Evolutionary conservation across 345 rosid genomes (phyloP), one percentile per base, ranked within the genome.

Genomic region (Eucalyptus lansdowneana): DNA sequence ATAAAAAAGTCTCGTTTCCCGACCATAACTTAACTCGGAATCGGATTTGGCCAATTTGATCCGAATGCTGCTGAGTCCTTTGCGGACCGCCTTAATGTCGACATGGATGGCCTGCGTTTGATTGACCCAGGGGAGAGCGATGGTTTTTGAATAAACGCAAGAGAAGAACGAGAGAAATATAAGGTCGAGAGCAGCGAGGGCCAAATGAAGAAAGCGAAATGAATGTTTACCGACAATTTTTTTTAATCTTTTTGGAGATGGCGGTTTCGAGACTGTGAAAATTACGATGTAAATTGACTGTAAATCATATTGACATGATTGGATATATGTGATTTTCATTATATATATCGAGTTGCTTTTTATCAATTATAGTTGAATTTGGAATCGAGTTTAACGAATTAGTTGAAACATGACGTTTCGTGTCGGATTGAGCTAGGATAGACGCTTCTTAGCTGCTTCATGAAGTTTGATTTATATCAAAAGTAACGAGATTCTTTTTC

Each of bases 271-370:
- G 17, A 13, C 5, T 3, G 9, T 14, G 34, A 13, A 4, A 14
- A 13, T 0, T 62, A 65, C 3, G 0, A 29, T 14, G 40, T 4
- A 7, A n/a, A 4, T 29, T 4, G 5, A 2, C 2, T 3, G 0
- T 7, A 7, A 7, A 7, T 65, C 2, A 4, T 65, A n/a, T n/a
- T 1, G 0, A 4, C 6, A n/a, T 7, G 17, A 8, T 7, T n/a
- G 0, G 37, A 3, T 65, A 8, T 8, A 0, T 14, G 2, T 14
- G 72, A 14, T 65, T 65, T 65, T 65, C 17, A 65, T 29, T 14
- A 14, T 7, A 65, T 8, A 7, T 14, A 6, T 29, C 6, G 37
- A 65, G 3, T 6, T 3, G 1, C 2, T 62, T 29, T 14, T 62
- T n/a, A 12, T 62, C 5, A 4, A n/a, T 14, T 7, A 14, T 29